phyloP scores from a whole-genome alignment of 1,284 basidiomycete species.

The Heterobasidion annosum region DNA sequence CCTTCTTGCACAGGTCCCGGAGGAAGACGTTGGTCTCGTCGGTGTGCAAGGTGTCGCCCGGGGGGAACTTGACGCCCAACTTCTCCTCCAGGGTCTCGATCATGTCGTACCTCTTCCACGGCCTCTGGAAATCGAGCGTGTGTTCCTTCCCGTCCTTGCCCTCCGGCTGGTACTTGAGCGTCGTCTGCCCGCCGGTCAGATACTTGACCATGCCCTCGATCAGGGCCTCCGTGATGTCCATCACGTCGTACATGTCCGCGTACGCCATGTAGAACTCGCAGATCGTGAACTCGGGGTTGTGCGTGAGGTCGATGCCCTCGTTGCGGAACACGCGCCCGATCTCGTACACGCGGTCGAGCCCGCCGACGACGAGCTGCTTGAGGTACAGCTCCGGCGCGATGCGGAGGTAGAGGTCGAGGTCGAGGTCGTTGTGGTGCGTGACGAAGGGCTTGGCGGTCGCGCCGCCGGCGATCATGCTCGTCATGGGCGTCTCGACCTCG shows the following conservation, averaged over 20 bases:
- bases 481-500: conserved; percentile 99
- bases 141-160: conserved; percentile 79
- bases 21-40: conserved; percentile 88
- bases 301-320: conserved; percentile 97
- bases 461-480: conserved; percentile 93
- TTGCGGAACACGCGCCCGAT: conserved; percentile 98
- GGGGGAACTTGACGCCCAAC: conserved; percentile 87
- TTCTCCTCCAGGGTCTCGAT: conserved; percentile 95
- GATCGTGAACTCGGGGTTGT: conserved; percentile 96
- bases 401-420: conserved; percentile 96
- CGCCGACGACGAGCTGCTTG: conserved; percentile 96
- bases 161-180: conserved; percentile 87
- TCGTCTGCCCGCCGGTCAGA: conserved; percentile 77
- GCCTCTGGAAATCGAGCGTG: conserved; percentile 84
- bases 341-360: conserved; percentile 96
- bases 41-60: conserved; percentile 86
- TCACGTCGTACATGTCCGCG: conserved; percentile 98
- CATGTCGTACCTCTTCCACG: conserved; percentile 99
- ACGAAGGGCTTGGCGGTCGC: conserved; percentile 98
- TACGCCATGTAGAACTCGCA: conserved; percentile 99
- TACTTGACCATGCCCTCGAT: conserved; percentile 89
- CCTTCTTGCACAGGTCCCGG: conserved; percentile 78
- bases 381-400: conserved; percentile 97
- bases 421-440: conserved; percentile 98
- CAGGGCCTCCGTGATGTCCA: conserved; percentile 95